phyloP scores from a whole-genome alignment of 208 protist genomes.

The Leishmania major region DNA sequence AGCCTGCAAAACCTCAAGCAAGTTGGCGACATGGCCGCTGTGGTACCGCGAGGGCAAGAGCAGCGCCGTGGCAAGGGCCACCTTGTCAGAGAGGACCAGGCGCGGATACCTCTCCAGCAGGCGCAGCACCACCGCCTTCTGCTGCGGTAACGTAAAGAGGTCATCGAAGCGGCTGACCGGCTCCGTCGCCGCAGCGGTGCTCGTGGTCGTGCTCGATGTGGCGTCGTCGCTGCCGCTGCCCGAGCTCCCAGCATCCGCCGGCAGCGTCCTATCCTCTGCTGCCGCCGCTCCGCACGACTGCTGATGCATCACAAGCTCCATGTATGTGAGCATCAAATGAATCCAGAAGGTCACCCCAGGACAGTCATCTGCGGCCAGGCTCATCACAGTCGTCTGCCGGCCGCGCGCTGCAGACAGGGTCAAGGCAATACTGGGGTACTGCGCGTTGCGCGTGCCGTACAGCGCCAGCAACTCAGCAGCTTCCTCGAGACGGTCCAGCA shows the following conservation, averaged over 20 bases:
- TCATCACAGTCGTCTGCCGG: slow-evolving; percentile 13
- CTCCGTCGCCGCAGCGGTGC: not conserved
- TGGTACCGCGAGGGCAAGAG: slow-evolving; percentile 52
- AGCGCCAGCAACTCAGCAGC: slow-evolving; percentile 60
- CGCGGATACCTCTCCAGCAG: slow-evolving; percentile 42
- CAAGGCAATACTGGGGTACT: slow-evolving; percentile 68
- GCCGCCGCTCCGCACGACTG: not conserved
- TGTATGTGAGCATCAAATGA: slow-evolving; percentile 50
- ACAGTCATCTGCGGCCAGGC: slow-evolving; percentile 15
- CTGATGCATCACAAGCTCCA: slow-evolving; percentile 32
- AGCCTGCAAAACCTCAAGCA: slow-evolving; percentile 43
- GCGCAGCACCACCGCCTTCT: slow-evolving; percentile 32
- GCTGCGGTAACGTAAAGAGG: slow-evolving; percentile 23
- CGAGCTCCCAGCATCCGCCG: not conserved
- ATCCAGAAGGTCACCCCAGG: slow-evolving; percentile 65
- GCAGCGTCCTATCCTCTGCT: not conserved
- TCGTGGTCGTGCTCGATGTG: not conserved
- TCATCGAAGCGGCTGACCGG: slow-evolving; percentile 21
- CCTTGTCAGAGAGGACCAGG: slow-evolving; percentile 54
- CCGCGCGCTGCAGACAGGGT: slow-evolving; percentile 45
- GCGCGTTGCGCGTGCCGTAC: slow-evolving; percentile 46
- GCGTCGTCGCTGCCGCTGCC: not conserved
- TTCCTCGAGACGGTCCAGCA: slow-evolving; percentile 49
- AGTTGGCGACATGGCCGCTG: slow-evolving; percentile 32
- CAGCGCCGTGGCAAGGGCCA: slow-evolving; percentile 53